A percentile compares a stretch with the other conserved stretches of the same genome.
Evolutionary conservation across 1,139 yeast species (phyloP).

Genomic region (Hansenula sp.): DNA sequence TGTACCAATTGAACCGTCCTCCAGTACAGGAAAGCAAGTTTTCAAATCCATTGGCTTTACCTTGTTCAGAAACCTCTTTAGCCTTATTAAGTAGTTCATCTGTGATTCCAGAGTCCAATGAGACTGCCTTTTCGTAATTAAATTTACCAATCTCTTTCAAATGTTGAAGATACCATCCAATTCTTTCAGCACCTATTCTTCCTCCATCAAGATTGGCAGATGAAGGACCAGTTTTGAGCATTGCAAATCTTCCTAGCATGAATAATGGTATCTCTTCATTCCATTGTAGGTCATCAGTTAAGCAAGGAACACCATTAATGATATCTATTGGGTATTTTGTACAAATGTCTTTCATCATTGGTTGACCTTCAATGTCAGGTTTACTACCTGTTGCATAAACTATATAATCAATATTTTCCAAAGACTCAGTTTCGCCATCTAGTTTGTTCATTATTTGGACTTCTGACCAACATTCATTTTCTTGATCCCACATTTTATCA

Average conservation of each 20-base stretch:
- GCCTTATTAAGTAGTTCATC: not conserved
- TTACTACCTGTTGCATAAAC: slow-evolving; percentile 42
- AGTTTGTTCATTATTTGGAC: slow-evolving; percentile 2
- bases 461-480: slow-evolving; percentile 1
- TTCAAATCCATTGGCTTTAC: not conserved
- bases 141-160: slow-evolving; percentile 4
- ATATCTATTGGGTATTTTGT: slow-evolving; percentile 28
- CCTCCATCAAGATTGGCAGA: slow-evolving; percentile 49
- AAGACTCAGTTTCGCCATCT: slow-evolving; percentile 4
- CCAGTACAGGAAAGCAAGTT: slow-evolving; percentile 4
- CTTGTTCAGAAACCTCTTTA: not conserved
- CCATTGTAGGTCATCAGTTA: slow-evolving; percentile 45
- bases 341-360: slow-evolving; percentile 23
- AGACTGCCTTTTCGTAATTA: not conserved
- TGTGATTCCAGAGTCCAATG: not conserved
- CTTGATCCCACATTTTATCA: slow-evolving; percentile 7
- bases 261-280: slow-evolving; percentile 35
- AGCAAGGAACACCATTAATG: slow-evolving; percentile 38
- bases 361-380: slow-evolving; percentile 30
- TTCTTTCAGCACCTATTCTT: slow-evolving; percentile 42
- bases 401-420: slow-evolving; percentile 30
- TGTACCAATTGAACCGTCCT: slow-evolving; percentile 7
- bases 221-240: slow-evolving; percentile 41
- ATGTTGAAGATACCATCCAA: slow-evolving; percentile 22
- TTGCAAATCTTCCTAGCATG: slow-evolving; percentile 42